phyloP scores from a whole-genome alignment of 73 alveolate species.

The Paramecium primaurelia region DNA sequence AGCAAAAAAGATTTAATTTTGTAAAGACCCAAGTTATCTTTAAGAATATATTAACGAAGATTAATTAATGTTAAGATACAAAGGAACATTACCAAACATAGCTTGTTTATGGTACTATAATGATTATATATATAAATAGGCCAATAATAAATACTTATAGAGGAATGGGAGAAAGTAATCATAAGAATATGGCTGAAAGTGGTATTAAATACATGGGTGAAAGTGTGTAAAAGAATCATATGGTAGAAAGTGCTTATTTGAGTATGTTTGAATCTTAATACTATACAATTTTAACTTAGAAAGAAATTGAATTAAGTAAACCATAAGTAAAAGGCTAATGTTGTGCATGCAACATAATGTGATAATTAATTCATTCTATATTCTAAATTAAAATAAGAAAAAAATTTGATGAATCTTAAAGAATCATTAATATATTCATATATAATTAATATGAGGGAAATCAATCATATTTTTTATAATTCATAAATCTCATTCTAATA shows the following conservation, averaged over 20 bases:
- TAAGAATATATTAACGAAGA: not conserved
- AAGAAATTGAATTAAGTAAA: not conserved
- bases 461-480: not conserved
- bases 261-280: conserved; percentile 6
- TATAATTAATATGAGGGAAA: too few species aligned
- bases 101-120: not conserved
- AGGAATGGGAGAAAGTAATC: conserved; percentile 1
- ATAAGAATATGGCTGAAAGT: not conserved
- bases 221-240: not conserved
- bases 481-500: not conserved
- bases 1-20: conserved; percentile 4
- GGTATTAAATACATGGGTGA: not conserved
- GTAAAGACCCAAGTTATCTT: not conserved
- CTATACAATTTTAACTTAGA: not conserved
- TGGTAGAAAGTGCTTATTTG: not conserved
- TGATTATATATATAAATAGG: not conserved
- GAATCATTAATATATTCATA: too few species aligned
- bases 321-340: not conserved
- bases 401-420: not conserved
- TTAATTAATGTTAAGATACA: not conserved
- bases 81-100: conserved; percentile 20
- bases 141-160: not conserved
- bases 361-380: not conserved
- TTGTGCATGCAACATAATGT: not conserved
- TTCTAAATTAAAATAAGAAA: not conserved